Evolutionary conservation across 2,329 filamentous ascomycete genomes (phyloP).

Genomic region (Aspergillus sp.): DNA sequence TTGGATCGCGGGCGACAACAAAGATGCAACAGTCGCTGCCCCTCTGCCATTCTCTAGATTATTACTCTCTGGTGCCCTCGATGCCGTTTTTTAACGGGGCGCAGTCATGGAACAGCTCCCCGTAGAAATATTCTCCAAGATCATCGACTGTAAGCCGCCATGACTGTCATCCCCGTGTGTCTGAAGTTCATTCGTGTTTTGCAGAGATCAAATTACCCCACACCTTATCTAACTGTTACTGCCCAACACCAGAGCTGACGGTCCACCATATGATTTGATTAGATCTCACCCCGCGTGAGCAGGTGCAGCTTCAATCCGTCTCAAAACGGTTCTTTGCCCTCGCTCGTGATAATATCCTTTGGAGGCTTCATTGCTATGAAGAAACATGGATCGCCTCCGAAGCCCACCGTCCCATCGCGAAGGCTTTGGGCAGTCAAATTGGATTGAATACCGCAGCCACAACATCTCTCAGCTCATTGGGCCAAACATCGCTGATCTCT

Average conservation of each 20-base stretch:
- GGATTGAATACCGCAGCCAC: constrained; percentile 25
- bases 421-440: constrained; percentile 45
- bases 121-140: constrained; percentile 60
- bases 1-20: no score
- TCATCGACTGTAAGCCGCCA: constrained; percentile 54
- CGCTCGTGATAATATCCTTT: constrained; percentile 69
- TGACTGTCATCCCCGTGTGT: no score
- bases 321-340: constrained; percentile 62
- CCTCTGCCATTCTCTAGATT: no score
- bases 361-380: constrained; percentile 71
- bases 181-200: no score
- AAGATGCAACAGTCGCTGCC: no score
- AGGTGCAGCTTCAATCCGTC: constrained; percentile 65
- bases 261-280: constrained; percentile 6
- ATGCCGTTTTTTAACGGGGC: constrained; percentile 13
- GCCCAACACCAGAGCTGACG: constrained; percentile 10
- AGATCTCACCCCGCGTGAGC: constrained; percentile 62
- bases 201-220: constrained; percentile 7
- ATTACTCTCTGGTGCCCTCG: constrained; percentile 10
- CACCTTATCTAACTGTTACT: constrained; percentile 7
- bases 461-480: constrained; percentile 23
- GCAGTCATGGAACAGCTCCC: constrained; percentile 53
- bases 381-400: constrained; percentile 63
- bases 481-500: constrained; percentile 27
- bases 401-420: constrained; percentile 14